phyloP scores from a whole-genome alignment of 371 early-diverging fungal species.

The Mucor plumbeus region DNA sequence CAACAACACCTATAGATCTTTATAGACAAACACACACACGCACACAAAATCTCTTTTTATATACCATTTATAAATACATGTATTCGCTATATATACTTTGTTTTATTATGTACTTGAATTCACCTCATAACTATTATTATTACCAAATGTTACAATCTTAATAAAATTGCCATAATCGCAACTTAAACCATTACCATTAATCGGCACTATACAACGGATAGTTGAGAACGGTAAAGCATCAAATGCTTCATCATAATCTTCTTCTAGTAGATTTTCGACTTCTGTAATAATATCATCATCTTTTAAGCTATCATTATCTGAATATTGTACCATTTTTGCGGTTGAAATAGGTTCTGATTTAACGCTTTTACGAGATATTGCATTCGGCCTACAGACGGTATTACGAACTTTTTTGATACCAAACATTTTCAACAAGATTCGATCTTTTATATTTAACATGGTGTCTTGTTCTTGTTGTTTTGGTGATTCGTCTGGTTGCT shows the following conservation, averaged over 20 bases:
- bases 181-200: constrained; percentile 38
- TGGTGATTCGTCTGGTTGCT: neutral
- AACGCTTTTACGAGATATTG: neutral
- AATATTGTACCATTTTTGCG: neutral
- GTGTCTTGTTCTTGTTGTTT: neutral
- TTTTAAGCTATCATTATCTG: neutral
- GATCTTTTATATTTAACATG: neutral
- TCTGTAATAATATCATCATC: neutral
- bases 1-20: neutral
- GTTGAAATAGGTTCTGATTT: neutral
- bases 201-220: constrained; percentile 32
- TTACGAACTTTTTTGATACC: constrained; percentile 2
- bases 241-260: constrained; percentile 30
- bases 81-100: neutral
- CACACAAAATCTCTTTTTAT: neutral
- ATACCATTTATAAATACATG: neutral
- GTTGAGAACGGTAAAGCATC: constrained; percentile 44
- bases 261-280: neutral
- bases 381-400: neutral
- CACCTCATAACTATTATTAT: neutral
- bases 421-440: neutral
- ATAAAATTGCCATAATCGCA: constrained; percentile 58
- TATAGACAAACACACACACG: neutral
- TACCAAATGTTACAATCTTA: constrained; percentile 37
- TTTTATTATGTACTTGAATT: constrained; percentile 12